Base-by-base conservation (phyloP, 176 grass and related monocot genomes). In the Juncus inflexus region DNA sequence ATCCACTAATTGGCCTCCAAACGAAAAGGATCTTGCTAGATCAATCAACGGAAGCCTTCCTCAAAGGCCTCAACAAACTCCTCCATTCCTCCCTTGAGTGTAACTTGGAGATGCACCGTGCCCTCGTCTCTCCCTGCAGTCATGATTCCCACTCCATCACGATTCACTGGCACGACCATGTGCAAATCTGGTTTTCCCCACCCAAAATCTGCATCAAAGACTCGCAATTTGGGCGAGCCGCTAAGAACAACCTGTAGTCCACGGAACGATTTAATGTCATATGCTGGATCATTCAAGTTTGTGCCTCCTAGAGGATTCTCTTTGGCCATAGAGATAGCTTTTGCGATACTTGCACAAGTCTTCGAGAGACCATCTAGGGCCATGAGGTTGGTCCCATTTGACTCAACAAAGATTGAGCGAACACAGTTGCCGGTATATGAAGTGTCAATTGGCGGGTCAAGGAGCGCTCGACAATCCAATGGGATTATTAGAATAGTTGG, bases 241-340 rank as follows among this genome's bases (percentile, higher is more conserved):
- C n/a, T 56, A n/a, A 69, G 15, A 55, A 13, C 50, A 39, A 69
- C 50, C 11, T 40, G 52, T 49, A 69, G 38, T 4, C 66, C 66
- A 38, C 0, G 52, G n/a, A 69, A 38, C 9, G 43, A 47, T 47
- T 9, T 5, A 9, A 47, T 47, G 9, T 47, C 43, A 47, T 47
- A 47, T 47, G 12, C 15, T 10, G 54, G 66, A 10, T 55, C 37
- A 5, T 57, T 11, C 54, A 12, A 5, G 54, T 15, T 15, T 13
- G 12, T 57, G n/a, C 54, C 14, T 57, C 11, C 54, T 15, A 4
- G 10, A 13, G 14, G 12, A 9, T 15, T 9, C 12, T 12, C 54
- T 57, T 57, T 57, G 9, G 4, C 14, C 11, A 12, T 57, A 15
- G 12, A 15, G 14, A 57, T 15, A 11, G 54, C 4, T 15, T 57